Evolutionary conservation across 129 eudicot genomes (phyloP), one percentile per base, ranked within the genome.

Genomic region (Ambrosia trifida): DNA sequence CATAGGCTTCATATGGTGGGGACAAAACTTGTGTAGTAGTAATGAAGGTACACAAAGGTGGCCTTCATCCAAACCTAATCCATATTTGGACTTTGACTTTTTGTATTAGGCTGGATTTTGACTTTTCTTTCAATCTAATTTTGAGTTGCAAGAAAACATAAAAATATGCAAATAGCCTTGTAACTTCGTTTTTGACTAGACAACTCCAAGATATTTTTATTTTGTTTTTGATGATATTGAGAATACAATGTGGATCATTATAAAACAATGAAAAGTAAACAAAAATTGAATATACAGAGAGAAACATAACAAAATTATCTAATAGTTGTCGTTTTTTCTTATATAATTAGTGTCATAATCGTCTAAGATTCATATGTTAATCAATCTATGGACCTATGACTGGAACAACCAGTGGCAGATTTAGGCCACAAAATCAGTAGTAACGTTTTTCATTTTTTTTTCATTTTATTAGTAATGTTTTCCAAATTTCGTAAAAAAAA

Each of bases 71-170:
- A 28, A 43, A 38, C 43, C 30, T 30, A 11, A 20, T 51, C 35
- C 44, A 64, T 16, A 28, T 65, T 40, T 52, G 33, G 57, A 64
- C 66, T 74, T 52, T 51, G 79, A 71, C 76, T 71, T 71, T 43
- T 43, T n/a, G 66, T 40, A 18, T 54, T 70, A 9, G 56, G 54
- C 43, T 70, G 45, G 51, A 63, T 38, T 24, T 72, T 63, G 71
- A 64, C 63, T 64, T 63, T 20, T 64, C 16, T 14, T 4, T 6
- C 47, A 43, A 33, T 38, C 3, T 69, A 32, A n/a, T n/a, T n/a
- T n/a, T n/a, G n/a, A n/a, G n/a, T n/a, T n/a, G n/a, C n/a, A n/a
- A n/a, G n/a, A n/a, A n/a, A n/a, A 66, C 8, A 33, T 17, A 33
- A 33, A n/a, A 4, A 53, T 70, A 52, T 36, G 53, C 36, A 44